Evolutionary conservation across 495 filamentous ascomycete species (phyloP).

Genomic region (Trichoderma gamsii): DNA sequence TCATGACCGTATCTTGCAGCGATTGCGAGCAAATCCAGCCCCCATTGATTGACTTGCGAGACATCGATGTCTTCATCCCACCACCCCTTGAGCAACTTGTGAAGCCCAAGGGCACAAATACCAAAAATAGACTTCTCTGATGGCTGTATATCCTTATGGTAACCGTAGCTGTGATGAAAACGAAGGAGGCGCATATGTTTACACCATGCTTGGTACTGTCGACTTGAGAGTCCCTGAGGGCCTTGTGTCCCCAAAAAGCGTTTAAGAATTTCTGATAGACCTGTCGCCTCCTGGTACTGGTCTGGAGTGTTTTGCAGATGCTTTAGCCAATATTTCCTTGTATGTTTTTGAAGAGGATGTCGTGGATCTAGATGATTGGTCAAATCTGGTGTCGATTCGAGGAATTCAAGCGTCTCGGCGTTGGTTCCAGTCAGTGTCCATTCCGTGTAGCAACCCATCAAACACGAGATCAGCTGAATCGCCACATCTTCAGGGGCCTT

Average conservation of each 20-base stretch:
- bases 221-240: neutral
- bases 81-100: neutral
- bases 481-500: neutral
- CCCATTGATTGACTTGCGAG: neutral
- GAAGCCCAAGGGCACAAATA: neutral
- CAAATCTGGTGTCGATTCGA: neutral
- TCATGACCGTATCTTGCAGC: neutral
- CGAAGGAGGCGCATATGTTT: too few relatives aligned
- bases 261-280: neutral
- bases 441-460: neutral
- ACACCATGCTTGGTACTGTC: neutral
- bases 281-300: neutral
- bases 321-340: neutral
- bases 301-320: neutral
- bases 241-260: neutral
- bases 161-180: too few relatives aligned
- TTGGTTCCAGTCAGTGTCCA: neutral
- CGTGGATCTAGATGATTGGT: neutral
- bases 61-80: neutral
- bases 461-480: neutral
- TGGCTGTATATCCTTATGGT: neutral
- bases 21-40: neutral
- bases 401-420: neutral
- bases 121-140: neutral
- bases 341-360: neutral